Evolutionary conservation across 768 basidiomycete species (phyloP), one percentile per base, ranked within the genome.

Genomic region (Amanita thiersii): DNA sequence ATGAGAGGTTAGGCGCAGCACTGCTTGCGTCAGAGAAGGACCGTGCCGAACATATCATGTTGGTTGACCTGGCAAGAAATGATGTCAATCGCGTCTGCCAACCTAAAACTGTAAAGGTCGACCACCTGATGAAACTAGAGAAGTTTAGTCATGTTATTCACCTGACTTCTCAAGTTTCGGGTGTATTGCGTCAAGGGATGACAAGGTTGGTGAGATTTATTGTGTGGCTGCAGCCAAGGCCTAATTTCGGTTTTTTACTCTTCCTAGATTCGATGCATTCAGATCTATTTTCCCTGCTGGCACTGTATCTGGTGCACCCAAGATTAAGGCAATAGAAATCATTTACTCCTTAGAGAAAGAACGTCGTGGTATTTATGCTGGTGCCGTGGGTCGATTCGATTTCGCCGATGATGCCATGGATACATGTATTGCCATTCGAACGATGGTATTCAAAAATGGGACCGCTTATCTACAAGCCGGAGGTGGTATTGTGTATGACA

Each of bases 141-240:
- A 93, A 85, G 60, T 99, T 98, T 63, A 92, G 88, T 55, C 96
- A 99, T 60, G 96, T 99, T 54, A 97, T 92, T 50, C 96, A 99
- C 61, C 57, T 99, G 52, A 98, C 96, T 3, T 92, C 89, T 17
- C 91, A 94, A 69, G 86, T 98, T 11, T 88, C 91, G 36, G 96
- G 96, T 3, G 60, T 69, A 19, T 62, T 99, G 41, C 75, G 96
- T 21, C 77, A 84, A 29, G 92, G 79, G 15, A 69, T 84, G 59
- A 90, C 81, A 9, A 78, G 94, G 93, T 91, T 33, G 28, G 40
- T 43, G 38, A 63, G 25, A 23, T 39, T 19, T 33, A 21, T 20
- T 10, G 24, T n/a, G 2, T 30, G n/a, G n/a, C n/a, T n/a, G n/a
- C n/a, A n/a, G 18, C 32, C 42, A n/a, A n/a, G n/a, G 19, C 9